Evolutionary conservation across 169 alveolate species (phyloP).

Genomic region (Besnoitia besnoiti): DNA sequence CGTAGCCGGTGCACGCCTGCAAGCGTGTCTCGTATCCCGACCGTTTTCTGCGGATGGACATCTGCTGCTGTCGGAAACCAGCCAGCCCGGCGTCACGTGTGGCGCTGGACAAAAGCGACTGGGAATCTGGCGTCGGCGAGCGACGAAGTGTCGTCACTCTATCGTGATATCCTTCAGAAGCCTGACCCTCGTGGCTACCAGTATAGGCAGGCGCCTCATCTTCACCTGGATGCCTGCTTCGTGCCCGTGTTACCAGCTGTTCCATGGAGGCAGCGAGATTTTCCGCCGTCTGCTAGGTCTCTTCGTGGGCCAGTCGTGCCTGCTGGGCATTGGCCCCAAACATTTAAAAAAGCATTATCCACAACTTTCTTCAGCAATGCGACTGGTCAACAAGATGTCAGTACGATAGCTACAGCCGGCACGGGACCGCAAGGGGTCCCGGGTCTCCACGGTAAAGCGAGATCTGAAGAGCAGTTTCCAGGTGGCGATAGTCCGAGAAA

Average conservation of each 20-base stretch:
- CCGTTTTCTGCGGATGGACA: not conserved
- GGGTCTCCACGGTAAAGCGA: no score
- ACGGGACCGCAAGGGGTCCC: not conserved
- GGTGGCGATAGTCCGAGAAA: no score
- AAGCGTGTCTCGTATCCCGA: not conserved
- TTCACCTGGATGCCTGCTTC: not conserved
- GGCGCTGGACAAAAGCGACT: not conserved
- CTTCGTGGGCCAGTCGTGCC: not conserved
- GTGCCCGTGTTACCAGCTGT: not conserved
- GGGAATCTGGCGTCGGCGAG: not conserved
- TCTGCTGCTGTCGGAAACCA: not conserved
- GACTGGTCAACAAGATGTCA: not conserved
- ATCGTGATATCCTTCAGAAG: not conserved
- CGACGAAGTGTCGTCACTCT: no score
- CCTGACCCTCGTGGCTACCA: not conserved
- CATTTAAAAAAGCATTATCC: not conserved
- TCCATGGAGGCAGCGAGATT: not conserved
- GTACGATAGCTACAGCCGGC: not conserved
- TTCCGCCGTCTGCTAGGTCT: not conserved
- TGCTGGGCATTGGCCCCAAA: not conserved
- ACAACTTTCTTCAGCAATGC: not conserved
- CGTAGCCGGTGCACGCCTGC: not conserved
- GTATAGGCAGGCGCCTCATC: not conserved
- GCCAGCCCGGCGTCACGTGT: not conserved
- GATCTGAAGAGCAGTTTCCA: no score